These are phyloP conservation scores for Arabidopsis suecica DNA, from an alignment of 345 rosid species.

Conservation along the genomic window DNA sequence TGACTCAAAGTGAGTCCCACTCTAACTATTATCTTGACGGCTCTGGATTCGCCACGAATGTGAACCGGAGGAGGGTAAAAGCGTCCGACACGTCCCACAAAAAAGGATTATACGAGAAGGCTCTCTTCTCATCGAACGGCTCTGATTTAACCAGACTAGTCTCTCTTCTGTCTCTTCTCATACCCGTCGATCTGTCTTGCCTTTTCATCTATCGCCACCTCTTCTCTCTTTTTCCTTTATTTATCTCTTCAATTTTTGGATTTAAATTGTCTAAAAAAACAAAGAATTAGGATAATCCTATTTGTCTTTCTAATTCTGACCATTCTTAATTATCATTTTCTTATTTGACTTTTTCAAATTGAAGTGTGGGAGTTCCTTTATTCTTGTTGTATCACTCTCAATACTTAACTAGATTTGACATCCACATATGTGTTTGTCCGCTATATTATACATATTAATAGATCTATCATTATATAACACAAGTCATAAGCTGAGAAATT, in stretches of 20 bases:
- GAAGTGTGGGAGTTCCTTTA: conserved; percentile 6
- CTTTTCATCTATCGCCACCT: conserved; percentile 42
- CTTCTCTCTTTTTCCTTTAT: background rate
- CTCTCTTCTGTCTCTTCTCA: conserved; percentile 35
- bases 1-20: background rate
- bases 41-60: conserved; percentile 37
- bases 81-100: conserved; percentile 39
- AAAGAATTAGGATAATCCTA: conserved; percentile 30
- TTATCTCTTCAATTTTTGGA: background rate
- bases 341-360: conserved; percentile 33
- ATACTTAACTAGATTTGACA: conserved; percentile 36
- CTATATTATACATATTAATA: background rate
- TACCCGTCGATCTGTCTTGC: conserved; percentile 39
- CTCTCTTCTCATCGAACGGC: conserved; percentile 39
- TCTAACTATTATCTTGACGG: conserved; percentile 21
- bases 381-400: conserved; percentile 39
- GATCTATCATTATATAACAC: background rate
- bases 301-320: conserved; percentile 37
- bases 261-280: background rate
- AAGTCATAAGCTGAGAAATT: background rate
- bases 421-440: conserved; percentile 35
- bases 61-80: conserved; percentile 30
- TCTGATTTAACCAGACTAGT: conserved; percentile 10
- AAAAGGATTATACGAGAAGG: conserved; percentile 35
- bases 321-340: conserved; percentile 24